Base-by-base conservation (phyloP, 805 yeast genomes). In the Sugiyamaella marilandica region DNA sequence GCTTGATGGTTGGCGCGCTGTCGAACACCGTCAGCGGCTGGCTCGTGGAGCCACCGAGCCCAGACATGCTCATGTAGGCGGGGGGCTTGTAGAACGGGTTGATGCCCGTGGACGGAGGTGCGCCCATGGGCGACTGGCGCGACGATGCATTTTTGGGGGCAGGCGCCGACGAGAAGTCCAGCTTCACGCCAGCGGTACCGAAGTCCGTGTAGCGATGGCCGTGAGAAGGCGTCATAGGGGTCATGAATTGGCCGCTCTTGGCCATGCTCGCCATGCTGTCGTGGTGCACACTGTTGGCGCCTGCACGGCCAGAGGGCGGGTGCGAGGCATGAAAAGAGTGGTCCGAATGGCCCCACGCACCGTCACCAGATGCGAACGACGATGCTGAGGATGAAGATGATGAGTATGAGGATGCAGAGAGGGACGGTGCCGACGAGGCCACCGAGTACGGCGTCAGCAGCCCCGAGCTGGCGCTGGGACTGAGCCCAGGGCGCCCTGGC, bases 51-150 rank as follows among this genome's bases (percentile, higher is more conserved):
- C 18, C 24, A 39, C 29, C 29, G 29, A 24, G 29, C 7, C 29
- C 43, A 2, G 43, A n/a, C 13, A 39, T 18, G 26, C 36, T n/a
- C 19, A 55, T 53, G 45, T 55, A 66, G 13, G 67, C 36, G 8
- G 68, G 64, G 18, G 68, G 68, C 52, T 59, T 53, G 58, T 68
- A 68, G 57, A 67, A 68, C 33, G 71, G 71, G 52, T 68, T 68
- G 47, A 62, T 59, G 36, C 69, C 69, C 13, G 55, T 43, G 21
- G 51, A 33, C n/a, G 53, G 43, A 34, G 51, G 14, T 13, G 33
- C 37, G 7, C 14, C 41, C 14, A 19, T 45, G 10, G 37, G 29
- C 41, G 21, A 4, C 2, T 52, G n/a, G 31, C n/a, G 34, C 7
- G 21, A 13, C 19, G 32, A 24, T 10, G 50, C 26, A 44, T 13